These are phyloP conservation scores for Vigna trinervia DNA, from an alignment of 306 rosid genomes.

Conservation along the genomic window DNA sequence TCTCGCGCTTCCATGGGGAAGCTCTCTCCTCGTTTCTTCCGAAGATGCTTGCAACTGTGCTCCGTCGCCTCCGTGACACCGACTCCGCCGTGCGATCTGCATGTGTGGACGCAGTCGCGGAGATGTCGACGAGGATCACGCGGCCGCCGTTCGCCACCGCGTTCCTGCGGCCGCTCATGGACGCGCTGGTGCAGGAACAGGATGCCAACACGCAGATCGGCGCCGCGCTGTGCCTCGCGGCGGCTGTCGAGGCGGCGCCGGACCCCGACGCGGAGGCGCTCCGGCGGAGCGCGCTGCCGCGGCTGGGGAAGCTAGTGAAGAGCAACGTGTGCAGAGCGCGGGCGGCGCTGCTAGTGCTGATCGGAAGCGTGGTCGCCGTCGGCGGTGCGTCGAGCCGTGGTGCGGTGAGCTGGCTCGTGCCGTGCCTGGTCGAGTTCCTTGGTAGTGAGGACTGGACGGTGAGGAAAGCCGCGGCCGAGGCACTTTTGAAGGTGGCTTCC, in stretches of 20 bases:
- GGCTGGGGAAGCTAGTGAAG: constrained; percentile 81
- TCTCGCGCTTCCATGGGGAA: constrained; percentile 81
- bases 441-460: constrained; percentile 88
- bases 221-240: constrained; percentile 88
- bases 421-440: constrained; percentile 72
- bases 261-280: constrained; percentile 66
- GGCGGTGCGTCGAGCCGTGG: constrained; percentile 80
- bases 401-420: constrained; percentile 83
- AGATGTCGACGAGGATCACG: constrained; percentile 83
- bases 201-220: constrained; percentile 91
- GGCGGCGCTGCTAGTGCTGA: constrained; percentile 74
- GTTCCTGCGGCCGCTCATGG: constrained; percentile 85
- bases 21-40: constrained; percentile 74
- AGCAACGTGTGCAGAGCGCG: constrained; percentile 79
- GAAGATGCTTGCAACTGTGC: constrained; percentile 78
- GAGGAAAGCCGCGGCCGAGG: constrained; percentile 91
- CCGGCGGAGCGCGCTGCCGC: constrained; percentile 61
- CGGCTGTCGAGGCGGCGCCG: constrained; percentile 84
- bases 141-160: constrained; percentile 69
- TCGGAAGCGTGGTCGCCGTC: constrained; percentile 71
- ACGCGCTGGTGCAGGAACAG: constrained; percentile 75
- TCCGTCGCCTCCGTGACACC: constrained; percentile 86
- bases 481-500: constrained; percentile 74
- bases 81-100: constrained; percentile 86
- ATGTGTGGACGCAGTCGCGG: constrained; percentile 75